A percentile compares a stretch with the other conserved stretches of the same genome.
Evolutionary conservation across 2,329 filamentous ascomycete species (phyloP).

Genomic region (Dothidotthia symphoricarpi): DNA sequence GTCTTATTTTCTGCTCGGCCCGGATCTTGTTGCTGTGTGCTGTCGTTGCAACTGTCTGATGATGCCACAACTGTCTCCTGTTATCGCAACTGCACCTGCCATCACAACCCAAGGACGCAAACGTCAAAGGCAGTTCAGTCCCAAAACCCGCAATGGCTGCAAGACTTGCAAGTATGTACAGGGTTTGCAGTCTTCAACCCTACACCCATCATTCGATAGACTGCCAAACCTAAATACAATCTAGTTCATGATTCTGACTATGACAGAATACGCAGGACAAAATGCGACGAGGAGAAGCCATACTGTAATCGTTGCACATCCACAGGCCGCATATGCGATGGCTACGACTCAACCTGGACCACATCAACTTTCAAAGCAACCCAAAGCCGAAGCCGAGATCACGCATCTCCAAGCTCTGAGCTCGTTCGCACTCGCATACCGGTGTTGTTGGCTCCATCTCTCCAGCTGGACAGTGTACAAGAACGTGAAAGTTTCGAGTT

Average conservation of each 20-base stretch:
- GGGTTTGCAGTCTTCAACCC: background rate
- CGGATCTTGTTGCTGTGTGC: too few species aligned
- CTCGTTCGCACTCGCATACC: background rate
- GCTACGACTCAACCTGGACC: slow-evolving; percentile 3
- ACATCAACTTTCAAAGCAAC: background rate
- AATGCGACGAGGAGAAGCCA: slow-evolving; percentile 18
- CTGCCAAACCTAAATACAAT: too few species aligned
- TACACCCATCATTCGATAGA: background rate
- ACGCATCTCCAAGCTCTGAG: too few species aligned
- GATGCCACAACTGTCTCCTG: too few species aligned
- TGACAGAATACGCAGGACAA: slow-evolving; percentile 12
- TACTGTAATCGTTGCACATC: slow-evolving; percentile 12
- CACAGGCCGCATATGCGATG: slow-evolving; percentile 16
- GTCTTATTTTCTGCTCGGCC: too few species aligned
- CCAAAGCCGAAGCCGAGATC: background rate
- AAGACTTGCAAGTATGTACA: slow-evolving; percentile 3
- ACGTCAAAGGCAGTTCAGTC: background rate
- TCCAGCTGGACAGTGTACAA: slow-evolving; percentile 20
- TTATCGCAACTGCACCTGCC: too few species aligned
- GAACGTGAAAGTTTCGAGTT: slow-evolving; percentile 35
- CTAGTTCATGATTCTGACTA: background rate
- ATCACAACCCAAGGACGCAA: too few species aligned
- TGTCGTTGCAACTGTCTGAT: too few species aligned
- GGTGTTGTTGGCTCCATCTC: slow-evolving; percentile 12
- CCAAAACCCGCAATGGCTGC: slow-evolving; percentile 1